Base-by-base conservation (phyloP, 1,284 basidiomycete genomes). In the Sphaerobolus stellatus region DNA sequence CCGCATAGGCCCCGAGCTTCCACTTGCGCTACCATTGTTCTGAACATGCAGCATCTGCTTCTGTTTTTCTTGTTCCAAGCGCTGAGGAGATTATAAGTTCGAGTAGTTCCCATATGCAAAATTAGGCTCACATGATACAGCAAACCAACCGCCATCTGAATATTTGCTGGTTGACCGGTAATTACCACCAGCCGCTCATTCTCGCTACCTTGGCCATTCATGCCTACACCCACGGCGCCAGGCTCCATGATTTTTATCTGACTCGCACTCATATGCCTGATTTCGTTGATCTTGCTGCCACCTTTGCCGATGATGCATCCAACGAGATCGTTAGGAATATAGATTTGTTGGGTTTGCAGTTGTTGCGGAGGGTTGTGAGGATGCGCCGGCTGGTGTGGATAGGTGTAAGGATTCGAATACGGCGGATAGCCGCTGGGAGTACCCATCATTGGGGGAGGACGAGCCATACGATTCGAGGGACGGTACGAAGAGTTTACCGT, bases 231-330 rank as follows among this genome's bases (percentile, higher is more conserved):
- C 9, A 78, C 77, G n/a, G 90, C 91, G 44, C 92, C 93, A 25
- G 96, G 95, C 66, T 99, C 97, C 86, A 98, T 98, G 56, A 99
- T 98, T 73, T 98, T 95, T 73, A 99, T 98, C 66, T 96, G 90
- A 69, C 93, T 95, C 20, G 86, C 90, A 68, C 84, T 94, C 86
- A 91, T 90, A 69, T 88, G 91, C 64, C 97, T 82, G 63, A 99
- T 98, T 75, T 99, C 97, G 68, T 99, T 99, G 77, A 99, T 99
- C 76, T 99, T 99, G 66, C 88, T 87, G 3, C 97, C 97, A 24
- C 94, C 96, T 72, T 98, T 99, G 50, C 97, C 97, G 64, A 99
- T 99, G 71, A 99, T 97, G 66, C 94, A 94, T 14, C 94, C 97
- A 18, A 99, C 97, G 14, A 99, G 80, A 63, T 97, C 92, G 68